phyloP scores from a whole-genome alignment of 768 basidiomycete genomes.

The Calocybe cyanea region DNA sequence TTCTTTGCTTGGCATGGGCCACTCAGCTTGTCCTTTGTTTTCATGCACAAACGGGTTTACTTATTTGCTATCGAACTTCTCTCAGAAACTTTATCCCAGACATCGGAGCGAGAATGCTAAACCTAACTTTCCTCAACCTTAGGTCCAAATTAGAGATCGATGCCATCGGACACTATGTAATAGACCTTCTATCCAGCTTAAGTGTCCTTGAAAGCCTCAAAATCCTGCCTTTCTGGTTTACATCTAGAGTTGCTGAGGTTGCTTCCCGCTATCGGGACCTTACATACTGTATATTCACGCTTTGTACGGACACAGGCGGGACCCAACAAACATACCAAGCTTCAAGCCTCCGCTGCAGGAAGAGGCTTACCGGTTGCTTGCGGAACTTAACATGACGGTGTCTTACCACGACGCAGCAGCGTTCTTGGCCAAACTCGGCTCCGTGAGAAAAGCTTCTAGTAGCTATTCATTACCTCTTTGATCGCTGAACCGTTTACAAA shows the following conservation, averaged over 20 bases:
- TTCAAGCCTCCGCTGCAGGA: slow-evolving; percentile 42
- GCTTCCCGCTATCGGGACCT: slow-evolving; percentile 43
- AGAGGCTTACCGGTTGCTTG: slow-evolving; percentile 51
- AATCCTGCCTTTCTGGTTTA: slow-evolving; percentile 48
- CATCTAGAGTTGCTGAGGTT: no score
- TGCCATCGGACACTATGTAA: slow-evolving; percentile 28
- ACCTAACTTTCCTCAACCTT: slow-evolving; percentile 43
- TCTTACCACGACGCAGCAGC: slow-evolving; percentile 38
- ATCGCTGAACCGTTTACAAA: slow-evolving; percentile 36
- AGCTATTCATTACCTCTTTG: slow-evolving; percentile 48
- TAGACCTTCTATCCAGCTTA: slow-evolving; percentile 19
- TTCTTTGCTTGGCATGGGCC: slow-evolving; percentile 44
- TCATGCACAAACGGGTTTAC: slow-evolving; percentile 54
- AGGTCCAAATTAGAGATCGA: slow-evolving; percentile 36
- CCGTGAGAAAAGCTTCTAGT: slow-evolving; percentile 46
- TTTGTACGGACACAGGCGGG: slow-evolving; percentile 40
- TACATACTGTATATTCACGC: slow-evolving; percentile 47
- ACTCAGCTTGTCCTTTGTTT: slow-evolving; percentile 36
- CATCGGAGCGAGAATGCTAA: slow-evolving; percentile 47
- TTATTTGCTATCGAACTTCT: slow-evolving; percentile 26
- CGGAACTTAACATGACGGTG: slow-evolving; percentile 47
- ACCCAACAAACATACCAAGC: slow-evolving; percentile 35
- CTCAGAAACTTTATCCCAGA: slow-evolving; percentile 27
- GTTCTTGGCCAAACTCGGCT: slow-evolving; percentile 40
- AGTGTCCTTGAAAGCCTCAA: slow-evolving; percentile 43